These are phyloP conservation scores for Sedum album DNA, from an alignment of 164 flowering plant species.

Conservation along the genomic window DNA sequence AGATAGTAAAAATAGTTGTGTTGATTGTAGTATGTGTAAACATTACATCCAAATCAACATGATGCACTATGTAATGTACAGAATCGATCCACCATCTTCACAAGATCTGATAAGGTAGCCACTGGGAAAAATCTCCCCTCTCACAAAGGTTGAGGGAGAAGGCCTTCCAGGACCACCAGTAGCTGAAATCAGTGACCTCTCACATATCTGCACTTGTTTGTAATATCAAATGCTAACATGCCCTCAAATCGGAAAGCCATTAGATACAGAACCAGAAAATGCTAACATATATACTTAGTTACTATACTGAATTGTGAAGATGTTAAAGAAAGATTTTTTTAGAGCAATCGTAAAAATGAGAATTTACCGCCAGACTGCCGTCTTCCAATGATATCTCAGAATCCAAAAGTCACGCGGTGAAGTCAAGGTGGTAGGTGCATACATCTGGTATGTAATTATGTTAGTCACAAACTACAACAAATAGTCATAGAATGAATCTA, in stretches of 20 bases:
- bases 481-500: not conserved
- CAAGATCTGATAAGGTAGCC: too few species aligned
- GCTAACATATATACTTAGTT: too few species aligned
- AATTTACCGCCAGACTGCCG: conserved; percentile 78
- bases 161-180: conserved; percentile 70
- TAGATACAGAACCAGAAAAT: too few species aligned
- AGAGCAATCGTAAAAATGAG: too few species aligned
- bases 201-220: too few species aligned
- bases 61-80: conserved; percentile 86
- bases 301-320: too few species aligned
- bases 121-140: too few species aligned
- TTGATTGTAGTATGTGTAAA: not conserved
- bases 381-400: conserved; percentile 72
- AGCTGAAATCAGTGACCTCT: conserved; percentile 49
- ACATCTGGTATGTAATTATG: conserved; percentile 28
- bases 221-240: not conserved
- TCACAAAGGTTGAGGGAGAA: too few species aligned
- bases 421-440: too few species aligned
- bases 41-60: conserved; percentile 66
- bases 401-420: too few species aligned
- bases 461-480: not conserved
- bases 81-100: conserved; percentile 80
- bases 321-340: not conserved
- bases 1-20: not conserved
- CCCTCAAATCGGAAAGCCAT: too few species aligned